Evolutionary conservation across 495 filamentous ascomycete species (phyloP).

Genomic region (Aspergillus cavernicola): DNA sequence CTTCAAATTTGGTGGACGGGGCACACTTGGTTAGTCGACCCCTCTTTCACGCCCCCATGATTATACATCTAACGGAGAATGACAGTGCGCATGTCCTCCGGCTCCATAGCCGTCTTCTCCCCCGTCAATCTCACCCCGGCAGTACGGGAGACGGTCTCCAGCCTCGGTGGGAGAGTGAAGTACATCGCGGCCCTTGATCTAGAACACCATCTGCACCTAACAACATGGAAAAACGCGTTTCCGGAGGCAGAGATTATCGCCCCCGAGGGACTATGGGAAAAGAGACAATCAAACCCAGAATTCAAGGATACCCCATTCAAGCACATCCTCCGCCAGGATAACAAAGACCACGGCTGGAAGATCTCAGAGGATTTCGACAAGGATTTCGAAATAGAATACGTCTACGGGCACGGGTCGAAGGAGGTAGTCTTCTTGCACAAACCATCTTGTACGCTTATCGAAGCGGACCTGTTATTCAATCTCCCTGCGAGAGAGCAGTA

Average conservation of each 20-base stretch:
- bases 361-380: slow-evolving; percentile 75
- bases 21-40: slow-evolving; percentile 69
- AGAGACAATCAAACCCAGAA: slow-evolving; percentile 63
- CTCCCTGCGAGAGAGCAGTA: slow-evolving; percentile 87
- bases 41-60: neutral
- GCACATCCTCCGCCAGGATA: slow-evolving; percentile 59
- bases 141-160: slow-evolving; percentile 61
- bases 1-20: slow-evolving; percentile 80
- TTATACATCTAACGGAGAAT: slow-evolving; percentile 5
- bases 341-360: slow-evolving; percentile 40
- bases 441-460: slow-evolving; percentile 75
- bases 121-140: slow-evolving; percentile 78
- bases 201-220: slow-evolving; percentile 89
- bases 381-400: slow-evolving; percentile 85
- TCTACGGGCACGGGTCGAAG: slow-evolving; percentile 73
- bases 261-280: slow-evolving; percentile 81
- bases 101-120: slow-evolving; percentile 85
- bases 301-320: slow-evolving; percentile 67
- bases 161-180: slow-evolving; percentile 66
- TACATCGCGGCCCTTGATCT: slow-evolving; percentile 87
- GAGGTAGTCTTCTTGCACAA: slow-evolving; percentile 86
- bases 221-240: slow-evolving; percentile 75
- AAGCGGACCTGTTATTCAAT: slow-evolving; percentile 92
- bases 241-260: slow-evolving; percentile 76
- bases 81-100: slow-evolving; percentile 69